phyloP scores from a whole-genome alignment of 2,329 filamentous ascomycete genomes.

The Penicillium griseofulvum region DNA sequence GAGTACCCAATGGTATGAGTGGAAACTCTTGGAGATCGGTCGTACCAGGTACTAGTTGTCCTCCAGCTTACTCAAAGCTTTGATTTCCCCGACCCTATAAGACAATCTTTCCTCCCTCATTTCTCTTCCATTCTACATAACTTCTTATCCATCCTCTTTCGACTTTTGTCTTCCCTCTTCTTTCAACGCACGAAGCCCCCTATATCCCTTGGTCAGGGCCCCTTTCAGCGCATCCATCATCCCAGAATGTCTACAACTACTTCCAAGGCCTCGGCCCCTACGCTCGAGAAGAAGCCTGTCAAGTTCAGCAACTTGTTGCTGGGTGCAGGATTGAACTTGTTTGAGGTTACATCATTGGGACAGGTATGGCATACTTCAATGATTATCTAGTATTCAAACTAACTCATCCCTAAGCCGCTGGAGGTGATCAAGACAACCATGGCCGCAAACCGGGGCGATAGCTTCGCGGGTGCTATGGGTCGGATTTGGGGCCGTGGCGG shows the following conservation, averaged over 20 bases:
- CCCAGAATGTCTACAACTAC: conserved; percentile 56
- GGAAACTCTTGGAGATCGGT: conserved; percentile 11
- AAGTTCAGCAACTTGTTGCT: conserved; percentile 99
- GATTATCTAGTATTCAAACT: not conserved
- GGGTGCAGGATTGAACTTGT: conserved; percentile 91
- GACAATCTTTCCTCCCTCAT: conserved; percentile 17
- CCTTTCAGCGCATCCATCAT: conserved; percentile 56
- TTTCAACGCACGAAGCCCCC: conserved; percentile 75
- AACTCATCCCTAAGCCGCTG: conserved; percentile 65
- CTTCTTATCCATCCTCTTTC: conserved; percentile 14
- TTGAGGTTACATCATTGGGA: conserved; percentile 74
- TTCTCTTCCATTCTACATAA: conserved; percentile 18
- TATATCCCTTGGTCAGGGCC: conserved; percentile 98
- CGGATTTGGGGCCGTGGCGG: conserved; percentile 95
- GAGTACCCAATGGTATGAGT: conserved; percentile 24
- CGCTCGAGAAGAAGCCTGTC: conserved; percentile 97
- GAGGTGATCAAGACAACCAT: conserved; percentile 99
- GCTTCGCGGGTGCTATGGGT: conserved; percentile 74
- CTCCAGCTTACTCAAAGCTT: conserved; percentile 13
- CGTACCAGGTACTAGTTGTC: conserved; percentile 4
- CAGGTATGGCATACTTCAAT: conserved; percentile 50
- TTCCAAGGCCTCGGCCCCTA: conserved; percentile 52
- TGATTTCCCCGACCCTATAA: conserved; percentile 21
- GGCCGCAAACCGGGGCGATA: conserved; percentile 91
- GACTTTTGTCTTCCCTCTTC: conserved; percentile 20